phyloP scores from a whole-genome alignment of 345 rosid genomes.

The Erysimum cheiranthoides region DNA sequence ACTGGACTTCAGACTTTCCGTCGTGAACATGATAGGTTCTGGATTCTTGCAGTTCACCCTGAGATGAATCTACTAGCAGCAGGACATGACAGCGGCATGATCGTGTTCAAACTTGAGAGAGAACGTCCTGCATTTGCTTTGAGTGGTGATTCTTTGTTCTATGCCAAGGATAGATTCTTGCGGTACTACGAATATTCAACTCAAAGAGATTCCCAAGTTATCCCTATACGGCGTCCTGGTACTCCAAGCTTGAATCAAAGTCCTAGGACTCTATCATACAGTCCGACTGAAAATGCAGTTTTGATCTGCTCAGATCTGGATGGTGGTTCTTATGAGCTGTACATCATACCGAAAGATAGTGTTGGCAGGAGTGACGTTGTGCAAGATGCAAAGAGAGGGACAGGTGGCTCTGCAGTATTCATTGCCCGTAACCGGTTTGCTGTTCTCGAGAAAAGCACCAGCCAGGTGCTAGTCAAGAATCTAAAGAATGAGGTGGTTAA shows the following conservation, averaged over 20 bases:
- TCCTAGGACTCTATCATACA: constrained; percentile 89
- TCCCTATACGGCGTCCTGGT: constrained; percentile 88
- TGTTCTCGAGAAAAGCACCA: constrained; percentile 86
- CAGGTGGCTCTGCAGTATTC: constrained; percentile 82
- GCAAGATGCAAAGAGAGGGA: constrained; percentile 88
- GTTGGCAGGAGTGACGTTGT: constrained; percentile 68
- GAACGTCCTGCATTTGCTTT: constrained; percentile 93
- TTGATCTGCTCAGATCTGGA: constrained; percentile 88
- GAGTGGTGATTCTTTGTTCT: constrained; percentile 77
- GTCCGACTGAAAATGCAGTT: constrained; percentile 92
- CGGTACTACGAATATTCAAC: constrained; percentile 80
- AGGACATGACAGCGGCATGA: constrained; percentile 96
- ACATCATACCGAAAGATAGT: constrained; percentile 79
- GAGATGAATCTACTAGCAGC: constrained; percentile 96
- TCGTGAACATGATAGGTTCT: constrained; percentile 85
- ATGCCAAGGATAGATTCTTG: constrained; percentile 81
- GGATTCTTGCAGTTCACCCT: constrained; percentile 90
- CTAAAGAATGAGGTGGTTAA: constrained; percentile 86
- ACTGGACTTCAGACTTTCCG: constrained; percentile 89
- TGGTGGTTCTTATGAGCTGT: constrained; percentile 93
- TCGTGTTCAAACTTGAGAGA: constrained; percentile 91
- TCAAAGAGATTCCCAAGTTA: constrained; percentile 75
- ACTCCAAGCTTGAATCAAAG: constrained; percentile 78
- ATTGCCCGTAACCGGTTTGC: constrained; percentile 92
- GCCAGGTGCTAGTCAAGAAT: constrained; percentile 80